Evolutionary conservation across 2,329 filamentous ascomycete species (phyloP).

Genomic region (Sclerotinia sclerotiorum): DNA sequence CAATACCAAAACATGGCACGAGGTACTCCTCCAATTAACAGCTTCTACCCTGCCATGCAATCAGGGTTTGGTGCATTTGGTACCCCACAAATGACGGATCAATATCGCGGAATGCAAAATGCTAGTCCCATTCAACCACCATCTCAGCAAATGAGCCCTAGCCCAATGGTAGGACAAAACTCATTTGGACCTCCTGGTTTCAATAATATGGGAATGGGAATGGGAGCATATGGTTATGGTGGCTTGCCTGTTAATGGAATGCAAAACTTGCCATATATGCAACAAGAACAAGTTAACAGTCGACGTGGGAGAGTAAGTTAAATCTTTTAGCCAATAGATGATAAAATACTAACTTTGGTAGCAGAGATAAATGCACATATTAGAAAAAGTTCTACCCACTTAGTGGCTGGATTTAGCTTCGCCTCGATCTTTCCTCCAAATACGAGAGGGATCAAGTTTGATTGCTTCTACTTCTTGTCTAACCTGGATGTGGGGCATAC

Average conservation of each 20-base stretch:
- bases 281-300: constrained; percentile 56
- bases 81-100: constrained; percentile 51
- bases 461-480: neutral
- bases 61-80: constrained; percentile 55
- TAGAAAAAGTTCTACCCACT: neutral
- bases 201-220: constrained; percentile 47
- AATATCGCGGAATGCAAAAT: constrained; percentile 55
- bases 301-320: constrained; percentile 57
- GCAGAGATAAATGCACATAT: constrained; percentile 22
- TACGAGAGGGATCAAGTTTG: neutral
- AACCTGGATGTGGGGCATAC: neutral
- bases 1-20: constrained; percentile 58
- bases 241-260: constrained; percentile 45
- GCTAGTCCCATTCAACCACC: constrained; percentile 49
- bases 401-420: constrained; percentile 5
- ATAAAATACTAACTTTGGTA: neutral
- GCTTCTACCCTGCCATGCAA: constrained; percentile 58
- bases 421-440: neutral
- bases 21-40: constrained; percentile 53
- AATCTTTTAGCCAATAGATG: too few species aligned
- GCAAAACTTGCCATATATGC: constrained; percentile 53
- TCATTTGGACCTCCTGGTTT: constrained; percentile 54
- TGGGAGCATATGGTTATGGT: constrained; percentile 48
- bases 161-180: constrained; percentile 43
- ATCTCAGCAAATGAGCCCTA: constrained; percentile 44